Evolutionary conservation across 371 early-diverging fungal genomes (phyloP).

Genomic region (Nematocida sp.): DNA sequence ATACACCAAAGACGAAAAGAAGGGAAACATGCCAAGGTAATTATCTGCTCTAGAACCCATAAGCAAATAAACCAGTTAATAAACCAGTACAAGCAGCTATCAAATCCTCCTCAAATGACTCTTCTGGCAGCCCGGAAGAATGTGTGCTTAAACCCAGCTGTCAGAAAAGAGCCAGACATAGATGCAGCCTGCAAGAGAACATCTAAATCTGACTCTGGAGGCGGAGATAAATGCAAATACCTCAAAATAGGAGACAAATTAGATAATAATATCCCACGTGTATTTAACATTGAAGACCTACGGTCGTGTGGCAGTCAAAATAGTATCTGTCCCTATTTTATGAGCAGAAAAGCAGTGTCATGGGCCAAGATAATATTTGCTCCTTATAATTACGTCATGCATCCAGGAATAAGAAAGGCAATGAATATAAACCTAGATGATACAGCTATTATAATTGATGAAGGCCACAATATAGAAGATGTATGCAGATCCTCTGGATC

Average conservation of each 20-base stretch:
- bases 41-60: conserved; percentile 78
- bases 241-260: conserved; percentile 45
- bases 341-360: conserved; percentile 67
- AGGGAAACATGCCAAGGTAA: conserved; percentile 63
- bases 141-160: conserved; percentile 75
- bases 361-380: conserved; percentile 74
- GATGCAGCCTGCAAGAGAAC: conserved; percentile 70
- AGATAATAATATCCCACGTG: neutral
- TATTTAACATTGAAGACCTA: conserved; percentile 66
- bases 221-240: conserved; percentile 60
- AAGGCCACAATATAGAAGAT: conserved; percentile 68
- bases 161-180: conserved; percentile 65
- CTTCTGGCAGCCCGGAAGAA: conserved; percentile 73
- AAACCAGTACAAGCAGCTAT: conserved; percentile 73
- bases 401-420: conserved; percentile 66
- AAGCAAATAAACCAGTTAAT: conserved; percentile 84
- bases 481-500: conserved; percentile 66
- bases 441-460: conserved; percentile 76
- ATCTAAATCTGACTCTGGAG: conserved; percentile 65
- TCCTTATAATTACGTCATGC: conserved; percentile 82
- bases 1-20: neutral
- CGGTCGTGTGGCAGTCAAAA: conserved; percentile 58
- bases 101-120: conserved; percentile 66
- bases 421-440: conserved; percentile 65
- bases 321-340: conserved; percentile 73